Base-by-base conservation (phyloP, 1,284 basidiomycete species). In the Austropuccinia psidii region DNA sequence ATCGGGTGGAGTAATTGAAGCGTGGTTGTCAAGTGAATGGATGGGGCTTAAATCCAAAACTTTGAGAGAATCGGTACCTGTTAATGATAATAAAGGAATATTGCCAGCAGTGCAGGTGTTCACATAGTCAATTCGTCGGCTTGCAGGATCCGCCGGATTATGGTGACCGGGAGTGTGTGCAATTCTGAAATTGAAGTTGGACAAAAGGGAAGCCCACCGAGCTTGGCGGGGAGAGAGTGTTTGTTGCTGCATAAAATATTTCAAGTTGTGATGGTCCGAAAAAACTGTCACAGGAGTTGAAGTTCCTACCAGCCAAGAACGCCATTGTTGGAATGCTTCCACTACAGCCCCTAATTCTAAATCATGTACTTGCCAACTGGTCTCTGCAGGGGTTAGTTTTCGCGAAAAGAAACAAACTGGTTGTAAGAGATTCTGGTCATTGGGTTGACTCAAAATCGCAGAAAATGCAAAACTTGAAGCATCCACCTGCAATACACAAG, bases 311-410 rank as follows among this genome's bases (percentile, higher is more conserved):
- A 45, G 41, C 41, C 9, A 45, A 11, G 9, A 45, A 11, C n/a
- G 41, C 41, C 41, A 54, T 24, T 9, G 9, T 54, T 11, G 9
- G 17, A 54, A 27, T 13, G 11, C 21, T 54, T 17, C 13, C 7
- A 58, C 29, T 29, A 58, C 35, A 1, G 67, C 52, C n/a, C 29
- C 39, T 19, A 70, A 21, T 37, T 70, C 67, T 33, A 43, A 41
- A 58, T 69, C 66, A 69, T 55, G 54, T 37, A 58, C 33, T n/a
- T 31, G 52, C 66, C 66, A 70, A 13, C 31, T 47, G 19, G 31
- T 5, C 35, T 70, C 67, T 24, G 41, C 33, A 2, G 24, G 24
- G 13, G 67, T 45, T 17, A 70, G 27, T 33, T 70, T 70, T n/a
- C 39, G 21, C 9, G 55, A 68, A 31, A 31, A 33, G 35, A n/a